phyloP scores from a whole-genome alignment of 441 rosid genomes.

The Corymbia citriodora region DNA sequence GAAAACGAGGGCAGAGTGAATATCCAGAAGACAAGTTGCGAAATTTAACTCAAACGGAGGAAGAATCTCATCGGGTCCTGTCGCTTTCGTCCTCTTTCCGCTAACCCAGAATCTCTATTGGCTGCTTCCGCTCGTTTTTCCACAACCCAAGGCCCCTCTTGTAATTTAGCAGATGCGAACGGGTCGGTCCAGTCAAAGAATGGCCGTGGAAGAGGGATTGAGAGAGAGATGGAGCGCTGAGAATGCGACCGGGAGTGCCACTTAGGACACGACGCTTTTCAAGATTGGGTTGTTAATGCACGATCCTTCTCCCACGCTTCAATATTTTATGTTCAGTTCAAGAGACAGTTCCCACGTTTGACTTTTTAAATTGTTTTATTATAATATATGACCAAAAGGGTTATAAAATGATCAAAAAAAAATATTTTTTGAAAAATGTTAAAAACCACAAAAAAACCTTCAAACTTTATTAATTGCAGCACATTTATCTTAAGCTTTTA shows the following conservation, averaged over 20 bases:
- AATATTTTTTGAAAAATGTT: too few relatives aligned
- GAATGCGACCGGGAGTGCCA: not conserved
- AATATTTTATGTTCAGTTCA: not conserved
- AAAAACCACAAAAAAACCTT: too few relatives aligned
- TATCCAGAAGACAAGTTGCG: not conserved
- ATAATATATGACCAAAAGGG: not conserved
- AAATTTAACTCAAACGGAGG: not conserved
- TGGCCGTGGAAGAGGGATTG: not conserved
- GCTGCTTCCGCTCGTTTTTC: not conserved
- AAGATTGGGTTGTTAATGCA: not conserved
- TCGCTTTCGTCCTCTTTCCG: not conserved
- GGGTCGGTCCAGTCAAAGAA: not conserved
- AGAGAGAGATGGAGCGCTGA: not conserved
- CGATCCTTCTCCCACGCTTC: not conserved
- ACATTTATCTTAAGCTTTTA: too few relatives aligned
- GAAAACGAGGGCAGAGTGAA: not conserved
- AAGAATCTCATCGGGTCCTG: not conserved
- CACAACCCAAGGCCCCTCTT: not conserved
- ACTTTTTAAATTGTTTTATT: fast-evolving
- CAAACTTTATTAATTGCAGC: too few relatives aligned
- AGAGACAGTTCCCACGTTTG: not conserved
- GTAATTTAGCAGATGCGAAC: not conserved
- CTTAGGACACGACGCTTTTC: not conserved
- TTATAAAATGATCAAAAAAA: not conserved
- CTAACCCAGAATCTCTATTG: not conserved